These are phyloP conservation scores for Avena atlantica DNA, from an alignment of 176 grass and related monocot genomes.

Conservation along the genomic window DNA sequence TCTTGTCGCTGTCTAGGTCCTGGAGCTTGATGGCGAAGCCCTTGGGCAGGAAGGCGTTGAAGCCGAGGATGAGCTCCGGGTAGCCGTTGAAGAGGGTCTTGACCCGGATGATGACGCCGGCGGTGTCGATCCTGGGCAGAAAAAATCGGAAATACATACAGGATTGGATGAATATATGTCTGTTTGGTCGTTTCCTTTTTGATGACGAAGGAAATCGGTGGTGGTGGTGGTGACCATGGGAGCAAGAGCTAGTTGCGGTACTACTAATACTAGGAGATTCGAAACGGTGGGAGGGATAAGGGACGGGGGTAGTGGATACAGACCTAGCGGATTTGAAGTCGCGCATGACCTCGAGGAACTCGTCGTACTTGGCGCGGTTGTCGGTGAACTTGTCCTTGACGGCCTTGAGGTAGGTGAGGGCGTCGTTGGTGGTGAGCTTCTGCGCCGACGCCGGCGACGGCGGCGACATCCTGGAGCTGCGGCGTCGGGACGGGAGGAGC, in stretches of 20 bases:
- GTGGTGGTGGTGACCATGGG: background rate
- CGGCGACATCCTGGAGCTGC: constrained; percentile 38
- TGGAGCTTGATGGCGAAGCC: constrained; percentile 73
- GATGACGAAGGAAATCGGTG: background rate
- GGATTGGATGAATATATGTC: too few relatives aligned
- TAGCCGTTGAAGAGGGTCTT: constrained; percentile 77
- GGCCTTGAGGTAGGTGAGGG: constrained; percentile 67
- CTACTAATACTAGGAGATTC: background rate
- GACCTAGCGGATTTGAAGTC: constrained; percentile 84
- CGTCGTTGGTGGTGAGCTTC: constrained; percentile 78
- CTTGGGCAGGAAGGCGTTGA: constrained; percentile 87
- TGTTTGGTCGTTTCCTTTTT: background rate
- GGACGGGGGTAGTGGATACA: background rate
- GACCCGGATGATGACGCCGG: constrained; percentile 69
- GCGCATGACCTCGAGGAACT: constrained; percentile 87
- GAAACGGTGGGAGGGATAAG: too few relatives aligned
- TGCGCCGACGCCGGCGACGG: background rate
- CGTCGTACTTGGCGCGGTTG: constrained; percentile 76
- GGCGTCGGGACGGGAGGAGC: background rate
- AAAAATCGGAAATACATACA: background rate
- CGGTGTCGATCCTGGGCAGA: constrained; percentile 57
- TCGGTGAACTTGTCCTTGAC: constrained; percentile 83
- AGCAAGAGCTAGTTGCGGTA: background rate
- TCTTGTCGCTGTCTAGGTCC: constrained; percentile 72
- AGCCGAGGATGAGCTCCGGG: constrained; percentile 75